These are phyloP conservation scores for Colletotrichum tropicale DNA, from an alignment of 2,329 filamentous ascomycete species.

Conservation along the genomic window DNA sequence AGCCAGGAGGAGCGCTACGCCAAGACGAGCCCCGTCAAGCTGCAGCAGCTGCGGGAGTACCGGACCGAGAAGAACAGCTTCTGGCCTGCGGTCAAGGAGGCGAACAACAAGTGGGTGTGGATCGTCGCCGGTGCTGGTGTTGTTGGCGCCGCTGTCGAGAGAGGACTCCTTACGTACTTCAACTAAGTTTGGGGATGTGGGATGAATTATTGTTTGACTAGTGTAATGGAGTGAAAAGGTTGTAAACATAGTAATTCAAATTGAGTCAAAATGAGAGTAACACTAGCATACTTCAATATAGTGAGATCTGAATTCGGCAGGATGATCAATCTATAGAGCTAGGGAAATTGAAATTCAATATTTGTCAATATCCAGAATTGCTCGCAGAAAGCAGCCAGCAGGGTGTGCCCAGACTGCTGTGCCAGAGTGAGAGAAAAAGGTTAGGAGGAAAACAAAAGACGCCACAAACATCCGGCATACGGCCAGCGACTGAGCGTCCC, in stretches of 20 bases:
- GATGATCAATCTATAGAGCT: accelerated
- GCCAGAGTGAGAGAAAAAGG: neutral
- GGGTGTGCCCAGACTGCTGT: neutral
- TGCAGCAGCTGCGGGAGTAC: constrained; percentile 56
- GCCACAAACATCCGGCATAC: accelerated
- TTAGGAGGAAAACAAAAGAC: neutral
- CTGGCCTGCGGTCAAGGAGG: constrained; percentile 57
- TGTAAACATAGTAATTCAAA: neutral
- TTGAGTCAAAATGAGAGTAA: neutral
- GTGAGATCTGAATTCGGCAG: neutral
- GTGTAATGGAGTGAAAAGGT: neutral
- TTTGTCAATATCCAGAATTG: neutral
- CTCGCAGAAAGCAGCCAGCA: neutral
- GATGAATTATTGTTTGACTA: neutral
- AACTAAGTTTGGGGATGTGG: neutral
- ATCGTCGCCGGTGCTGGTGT: constrained; percentile 53
- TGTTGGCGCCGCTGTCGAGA: constrained; percentile 51
- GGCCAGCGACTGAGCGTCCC: neutral
- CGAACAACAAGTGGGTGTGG: constrained; percentile 62
- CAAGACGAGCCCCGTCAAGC: constrained; percentile 53
- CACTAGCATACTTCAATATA: neutral
- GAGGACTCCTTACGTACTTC: constrained; percentile 6
- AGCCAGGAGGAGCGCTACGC: constrained; percentile 57
- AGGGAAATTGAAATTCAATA: neutral
- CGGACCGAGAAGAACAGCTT: constrained; percentile 61